These are phyloP conservation scores for Lycium barbarum DNA, from an alignment of 257 asterid genomes.

Conservation along the genomic window DNA sequence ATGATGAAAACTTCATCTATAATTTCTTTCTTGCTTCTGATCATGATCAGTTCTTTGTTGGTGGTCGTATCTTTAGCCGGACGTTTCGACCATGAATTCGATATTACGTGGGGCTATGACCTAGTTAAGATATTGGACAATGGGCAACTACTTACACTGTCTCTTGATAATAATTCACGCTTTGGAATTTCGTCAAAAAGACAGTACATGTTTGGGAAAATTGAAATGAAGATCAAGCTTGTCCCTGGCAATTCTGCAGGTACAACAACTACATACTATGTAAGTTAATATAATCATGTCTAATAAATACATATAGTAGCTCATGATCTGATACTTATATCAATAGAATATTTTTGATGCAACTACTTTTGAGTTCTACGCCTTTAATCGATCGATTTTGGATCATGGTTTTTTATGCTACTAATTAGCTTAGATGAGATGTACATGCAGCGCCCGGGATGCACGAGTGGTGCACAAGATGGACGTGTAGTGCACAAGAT, in stretches of 20 bases:
- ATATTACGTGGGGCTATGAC: constrained; percentile 54
- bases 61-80: constrained; percentile 27
- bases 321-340: background rate
- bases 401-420: background rate
- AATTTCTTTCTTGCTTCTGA: background rate
- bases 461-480: too few species aligned
- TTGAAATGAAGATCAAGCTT: constrained; percentile 57
- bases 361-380: too few species aligned
- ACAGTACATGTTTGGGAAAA: constrained; percentile 53
- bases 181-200: constrained; percentile 56
- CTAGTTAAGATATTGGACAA: constrained; percentile 45
- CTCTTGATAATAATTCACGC: constrained; percentile 54
- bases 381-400: background rate
- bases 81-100: constrained; percentile 49
- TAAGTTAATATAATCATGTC: background rate
- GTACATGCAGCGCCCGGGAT: too few species aligned
- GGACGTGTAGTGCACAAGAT: too few species aligned
- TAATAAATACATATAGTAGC: background rate
- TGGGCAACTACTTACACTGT: constrained; percentile 51
- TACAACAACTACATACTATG: constrained; percentile 35
- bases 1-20: constrained; percentile 3
- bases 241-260: constrained; percentile 65
- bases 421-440: too few species aligned
- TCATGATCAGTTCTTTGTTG: background rate
- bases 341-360: background rate